A percentile compares a stretch with the other conserved stretches of the same genome.
Evolutionary conservation across 2,329 filamentous ascomycete genomes (phyloP).

Genomic region (Fusarium secorum): DNA sequence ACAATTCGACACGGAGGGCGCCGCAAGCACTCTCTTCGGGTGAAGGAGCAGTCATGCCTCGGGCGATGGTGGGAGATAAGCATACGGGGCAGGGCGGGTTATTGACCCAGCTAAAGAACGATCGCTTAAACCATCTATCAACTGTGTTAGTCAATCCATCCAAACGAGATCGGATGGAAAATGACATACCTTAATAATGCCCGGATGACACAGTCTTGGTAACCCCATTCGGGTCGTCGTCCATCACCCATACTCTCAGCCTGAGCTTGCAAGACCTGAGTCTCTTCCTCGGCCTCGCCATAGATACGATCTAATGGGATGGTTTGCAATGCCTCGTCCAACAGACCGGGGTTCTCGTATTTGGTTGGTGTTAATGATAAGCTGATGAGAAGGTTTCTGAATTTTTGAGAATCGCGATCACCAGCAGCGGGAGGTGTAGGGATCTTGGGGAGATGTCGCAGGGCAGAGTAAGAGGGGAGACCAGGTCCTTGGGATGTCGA

Average conservation of each 20-base stretch:
- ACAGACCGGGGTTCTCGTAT: constrained; percentile 93
- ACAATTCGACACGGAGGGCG: constrained; percentile 87
- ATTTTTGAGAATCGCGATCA: constrained; percentile 75
- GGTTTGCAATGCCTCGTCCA: constrained; percentile 88
- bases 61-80: constrained; percentile 80
- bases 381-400: constrained; percentile 82
- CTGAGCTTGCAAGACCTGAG: constrained; percentile 84
- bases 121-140: constrained; percentile 83
- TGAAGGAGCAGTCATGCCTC: constrained; percentile 83
- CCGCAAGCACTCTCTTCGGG: constrained; percentile 90
- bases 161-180: neutral
- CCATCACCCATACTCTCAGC: constrained; percentile 86
- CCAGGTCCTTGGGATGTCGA: constrained; percentile 56
- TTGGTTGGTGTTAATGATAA: constrained; percentile 88
- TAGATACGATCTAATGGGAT: constrained; percentile 93
- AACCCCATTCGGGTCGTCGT: constrained; percentile 88
- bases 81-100: constrained; percentile 88
- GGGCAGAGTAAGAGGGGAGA: constrained; percentile 58
- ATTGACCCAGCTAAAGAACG: constrained; percentile 97
- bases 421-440: constrained; percentile 74
- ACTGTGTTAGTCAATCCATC: constrained; percentile 24
- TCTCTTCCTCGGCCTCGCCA: constrained; percentile 91
- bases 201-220: constrained; percentile 94
- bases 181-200: constrained; percentile 78
- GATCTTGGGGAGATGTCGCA: constrained; percentile 61